These are phyloP conservation scores for Medicago ruthenica DNA, from an alignment of 306 rosid species.

Conservation along the genomic window DNA sequence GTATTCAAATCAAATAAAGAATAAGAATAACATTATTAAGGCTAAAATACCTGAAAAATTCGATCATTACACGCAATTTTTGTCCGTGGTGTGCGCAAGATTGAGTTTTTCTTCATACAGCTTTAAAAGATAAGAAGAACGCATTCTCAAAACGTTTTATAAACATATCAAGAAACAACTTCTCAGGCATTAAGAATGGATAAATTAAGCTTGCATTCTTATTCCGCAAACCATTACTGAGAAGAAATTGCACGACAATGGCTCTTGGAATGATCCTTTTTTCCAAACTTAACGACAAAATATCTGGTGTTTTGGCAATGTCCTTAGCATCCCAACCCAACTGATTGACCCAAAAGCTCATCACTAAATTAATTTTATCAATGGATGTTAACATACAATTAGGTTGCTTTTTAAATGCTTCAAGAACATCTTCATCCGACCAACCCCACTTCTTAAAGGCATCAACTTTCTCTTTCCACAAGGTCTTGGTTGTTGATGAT, in stretches of 20 bases:
- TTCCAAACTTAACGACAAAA: constrained; percentile 49
- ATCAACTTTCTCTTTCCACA: constrained; percentile 50
- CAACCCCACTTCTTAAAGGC: constrained; percentile 60
- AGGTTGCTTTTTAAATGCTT: constrained; percentile 49
- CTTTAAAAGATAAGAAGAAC: not conserved
- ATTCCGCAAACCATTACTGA: constrained; percentile 46
- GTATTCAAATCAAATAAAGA: not conserved
- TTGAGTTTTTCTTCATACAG: not conserved
- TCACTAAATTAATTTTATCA: constrained; percentile 45
- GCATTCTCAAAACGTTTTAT: not conserved
- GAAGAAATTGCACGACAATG: constrained; percentile 46
- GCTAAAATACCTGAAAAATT: not conserved
- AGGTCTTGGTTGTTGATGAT: constrained; percentile 13
- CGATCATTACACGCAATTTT: not conserved
- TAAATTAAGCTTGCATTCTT: not conserved
- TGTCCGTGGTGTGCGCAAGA: not conserved
- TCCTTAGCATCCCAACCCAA: constrained; percentile 43
- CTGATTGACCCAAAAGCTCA: constrained; percentile 52
- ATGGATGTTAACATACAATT: constrained; percentile 41
- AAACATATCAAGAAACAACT: not conserved
- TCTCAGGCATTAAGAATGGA: not conserved
- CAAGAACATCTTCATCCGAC: constrained; percentile 40
- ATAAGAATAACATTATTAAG: not conserved
- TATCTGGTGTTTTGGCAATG: too few relatives aligned
- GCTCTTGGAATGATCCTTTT: constrained; percentile 57